phyloP scores from a whole-genome alignment of 192 early-diverging fungal genomes.

The Pilaira anomala region DNA sequence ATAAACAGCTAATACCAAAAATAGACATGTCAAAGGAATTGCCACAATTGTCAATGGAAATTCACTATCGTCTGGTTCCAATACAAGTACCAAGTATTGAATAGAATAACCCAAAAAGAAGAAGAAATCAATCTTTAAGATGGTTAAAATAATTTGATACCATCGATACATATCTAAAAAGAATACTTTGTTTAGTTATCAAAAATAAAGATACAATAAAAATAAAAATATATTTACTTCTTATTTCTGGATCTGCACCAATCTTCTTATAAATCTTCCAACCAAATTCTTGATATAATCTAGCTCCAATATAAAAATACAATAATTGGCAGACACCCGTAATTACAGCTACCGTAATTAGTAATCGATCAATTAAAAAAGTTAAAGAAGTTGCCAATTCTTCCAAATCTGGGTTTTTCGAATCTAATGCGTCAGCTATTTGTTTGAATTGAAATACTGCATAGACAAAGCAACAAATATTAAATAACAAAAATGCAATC shows the following conservation, averaged over 20 bases:
- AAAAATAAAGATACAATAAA: no score
- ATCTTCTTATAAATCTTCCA: slow-evolving; percentile 64
- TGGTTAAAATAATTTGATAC: slow-evolving; percentile 77
- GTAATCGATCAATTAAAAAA: slow-evolving; percentile 25
- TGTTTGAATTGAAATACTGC: slow-evolving; percentile 66
- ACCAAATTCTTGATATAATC: slow-evolving; percentile 61
- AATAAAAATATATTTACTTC: slow-evolving; percentile 39
- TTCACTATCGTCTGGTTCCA: slow-evolving; percentile 42
- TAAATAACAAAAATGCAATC: slow-evolving; percentile 64
- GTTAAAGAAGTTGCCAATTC: slow-evolving; percentile 2
- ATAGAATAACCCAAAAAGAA: slow-evolving; percentile 76
- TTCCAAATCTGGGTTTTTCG: not conserved
- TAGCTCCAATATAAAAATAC: slow-evolving; percentile 47
- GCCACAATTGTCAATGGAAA: slow-evolving; percentile 54
- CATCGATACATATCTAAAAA: slow-evolving; percentile 51
- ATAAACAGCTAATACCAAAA: slow-evolving; percentile 64
- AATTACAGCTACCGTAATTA: slow-evolving; percentile 57
- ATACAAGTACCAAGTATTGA: slow-evolving; percentile 61
- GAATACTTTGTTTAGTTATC: not conserved
- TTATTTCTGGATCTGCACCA: slow-evolving; percentile 58
- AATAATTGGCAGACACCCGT: slow-evolving; percentile 47
- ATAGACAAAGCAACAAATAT: slow-evolving; percentile 62
- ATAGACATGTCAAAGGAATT: slow-evolving; percentile 52
- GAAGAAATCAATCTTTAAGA: slow-evolving; percentile 80
- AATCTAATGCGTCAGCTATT: slow-evolving; percentile 39